Base-by-base conservation (phyloP, 2,329 filamentous ascomycete species). In the Celoporthe dispersa region DNA sequence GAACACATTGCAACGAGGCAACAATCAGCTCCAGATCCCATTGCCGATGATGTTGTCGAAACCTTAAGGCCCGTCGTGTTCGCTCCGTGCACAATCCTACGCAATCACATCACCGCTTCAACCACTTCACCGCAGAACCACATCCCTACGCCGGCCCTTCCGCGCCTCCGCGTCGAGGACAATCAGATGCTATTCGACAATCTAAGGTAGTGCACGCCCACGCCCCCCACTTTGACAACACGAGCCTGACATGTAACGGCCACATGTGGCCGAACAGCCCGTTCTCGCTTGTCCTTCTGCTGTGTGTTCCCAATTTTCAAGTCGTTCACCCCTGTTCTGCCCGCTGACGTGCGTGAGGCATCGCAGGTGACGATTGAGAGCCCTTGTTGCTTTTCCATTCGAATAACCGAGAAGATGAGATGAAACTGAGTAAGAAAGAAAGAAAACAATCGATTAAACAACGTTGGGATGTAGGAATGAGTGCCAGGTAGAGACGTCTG, bases 131-230 rank as follows among this genome's bases (percentile, higher is more conserved):
- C 70, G 44, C 51, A 70, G 67, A 61, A 62, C 70, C 70, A 64
- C 35, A 53, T 68, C 70, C 74, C 73, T 65, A 74, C 57, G 68
- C 73, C 76, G 66, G 48, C 73, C 74, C 73, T 71, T 73, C 75
- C 71, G 74, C 75, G 76, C 76, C 75, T 71, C 75, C 79, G 76
- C 73, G 74, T 75, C 76, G 73, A 73, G 74, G 75, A 78, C 78
- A 80, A 77, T 79, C 77, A 79, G 75, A 79, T 83, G 78, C 81
- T 80, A 82, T 81, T 82, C 75, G 78, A 78, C 81, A 81, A 78
- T 82, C 79, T 82, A 71, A 82, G 76, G 77, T 76, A 77, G 72
- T 75, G 75, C 77, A 77, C 73, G 77, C 77, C 75, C 73, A 77
- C 75, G 44, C 44, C 44, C 75, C 73, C 75, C 75, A 73, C 22